Evolutionary conservation across 2,329 filamentous ascomycete species (phyloP), one percentile per base, ranked within the genome.

Genomic region (Ophiostoma sp.): DNA sequence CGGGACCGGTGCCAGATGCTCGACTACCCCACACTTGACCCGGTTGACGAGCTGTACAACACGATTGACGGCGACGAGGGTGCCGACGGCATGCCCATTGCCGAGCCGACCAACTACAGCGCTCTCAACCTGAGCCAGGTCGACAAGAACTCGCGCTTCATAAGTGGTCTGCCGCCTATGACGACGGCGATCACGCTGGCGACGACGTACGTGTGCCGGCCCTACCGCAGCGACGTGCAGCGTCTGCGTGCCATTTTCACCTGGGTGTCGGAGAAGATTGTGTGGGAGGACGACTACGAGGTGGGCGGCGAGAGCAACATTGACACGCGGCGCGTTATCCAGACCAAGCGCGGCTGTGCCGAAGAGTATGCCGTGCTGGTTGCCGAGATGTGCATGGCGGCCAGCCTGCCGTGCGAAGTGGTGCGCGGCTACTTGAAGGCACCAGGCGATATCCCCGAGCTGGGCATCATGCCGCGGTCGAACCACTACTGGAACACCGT

Each of bases 401-500:
- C 97, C 67, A 94, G 94, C 4, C 85, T 99, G 48, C 90, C 93
- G 74, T 92, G 92, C 48, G 94, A 98, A 77, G 85, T 96, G 27
- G 88, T 99, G 17, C 88, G 89, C 72, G 95, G 95, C 0, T 98
- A 95, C 77, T 86, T 99, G 70, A 99, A 99, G 78, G 85, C 87
- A 0, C 95, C 95, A 0, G 94, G 94, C 0, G 95, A 98, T 76
- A 82, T 89, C 8, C 83, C 90, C 1, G 94, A 98, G 75, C 83
- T 93, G 62, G 91, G 91, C 72, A 90, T 90, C 71, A 87, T 94
- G 78, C 92, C 92, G n/a, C 88, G 90, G 39, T 86, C 94, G 0
- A 99, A 99, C 76, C 95, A 99, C 80, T 98, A 91, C 89, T 99
- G 95, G 95, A 99, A 99, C 75, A 89, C 93, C 0, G 92, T 98